These are phyloP conservation scores for Suillus alpinus DNA, from an alignment of 768 basidiomycete species.

Conservation along the genomic window DNA sequence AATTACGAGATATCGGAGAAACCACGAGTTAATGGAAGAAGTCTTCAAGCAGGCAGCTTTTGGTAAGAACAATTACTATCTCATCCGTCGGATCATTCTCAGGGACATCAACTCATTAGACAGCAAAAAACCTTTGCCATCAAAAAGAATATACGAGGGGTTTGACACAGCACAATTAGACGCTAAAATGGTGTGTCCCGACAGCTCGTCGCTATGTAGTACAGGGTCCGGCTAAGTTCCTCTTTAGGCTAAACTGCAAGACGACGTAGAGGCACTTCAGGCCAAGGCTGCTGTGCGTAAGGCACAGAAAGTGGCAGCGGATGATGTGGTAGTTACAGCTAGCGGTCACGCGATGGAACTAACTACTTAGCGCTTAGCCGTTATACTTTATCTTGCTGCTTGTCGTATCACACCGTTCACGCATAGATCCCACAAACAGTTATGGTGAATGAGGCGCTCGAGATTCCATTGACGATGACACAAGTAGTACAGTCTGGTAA, in stretches of 20 bases:
- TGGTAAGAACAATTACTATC: conserved; percentile 26
- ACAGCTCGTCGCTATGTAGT: background rate
- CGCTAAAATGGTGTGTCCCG: conserved; percentile 47
- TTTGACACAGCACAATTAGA: conserved; percentile 60
- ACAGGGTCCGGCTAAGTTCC: background rate
- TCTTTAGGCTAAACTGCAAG: conserved; percentile 51
- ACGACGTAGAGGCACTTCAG: conserved; percentile 57
- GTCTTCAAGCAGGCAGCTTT: conserved; percentile 75
- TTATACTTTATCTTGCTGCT: background rate
- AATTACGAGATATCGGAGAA: conserved; percentile 68
- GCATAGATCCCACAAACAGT: background rate
- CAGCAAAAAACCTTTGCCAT: conserved; percentile 39
- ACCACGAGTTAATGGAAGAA: conserved; percentile 83
- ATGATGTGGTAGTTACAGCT: conserved; percentile 26
- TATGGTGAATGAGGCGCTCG: background rate
- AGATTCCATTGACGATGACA: conserved; percentile 1
- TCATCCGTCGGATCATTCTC: conserved; percentile 10
- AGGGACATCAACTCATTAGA: conserved; percentile 29
- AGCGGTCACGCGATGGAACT: conserved; percentile 31
- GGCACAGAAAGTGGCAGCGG: conserved; percentile 29
- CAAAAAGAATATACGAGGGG: conserved; percentile 51
- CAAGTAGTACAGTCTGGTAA: conserved; percentile 8
- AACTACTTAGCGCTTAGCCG: conserved; percentile 17
- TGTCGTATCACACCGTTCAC: background rate
- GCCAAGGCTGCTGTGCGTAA: conserved; percentile 45